A percentile compares a stretch with the other conserved stretches of the same genome.
Evolutionary conservation across 768 basidiomycete species (phyloP).

Genomic region (Symmetrospora coprosmae): DNA sequence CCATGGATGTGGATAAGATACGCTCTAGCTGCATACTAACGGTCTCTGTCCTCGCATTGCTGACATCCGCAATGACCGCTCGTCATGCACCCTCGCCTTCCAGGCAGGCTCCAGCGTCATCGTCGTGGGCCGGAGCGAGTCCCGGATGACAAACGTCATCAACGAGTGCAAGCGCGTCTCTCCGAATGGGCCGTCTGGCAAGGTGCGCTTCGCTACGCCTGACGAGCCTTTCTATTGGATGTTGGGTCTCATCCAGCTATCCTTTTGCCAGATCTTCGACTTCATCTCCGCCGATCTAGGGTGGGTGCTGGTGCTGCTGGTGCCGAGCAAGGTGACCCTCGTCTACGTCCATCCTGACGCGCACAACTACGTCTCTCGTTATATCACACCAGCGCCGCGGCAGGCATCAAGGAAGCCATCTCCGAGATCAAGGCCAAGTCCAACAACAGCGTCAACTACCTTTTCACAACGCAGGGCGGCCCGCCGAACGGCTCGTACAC

Average conservation of each 20-base stretch:
- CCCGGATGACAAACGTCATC: conserved; percentile 20
- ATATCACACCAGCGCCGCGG: background rate
- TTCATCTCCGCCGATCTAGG: conserved; percentile 11
- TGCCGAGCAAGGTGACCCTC: background rate
- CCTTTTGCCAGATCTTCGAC: background rate
- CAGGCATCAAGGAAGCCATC: conserved; percentile 23
- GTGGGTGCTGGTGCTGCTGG: background rate
- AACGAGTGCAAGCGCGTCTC: conserved; percentile 14
- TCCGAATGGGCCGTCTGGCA: background rate
- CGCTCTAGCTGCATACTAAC: too few species aligned
- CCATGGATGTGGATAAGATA: too few species aligned
- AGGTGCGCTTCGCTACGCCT: conserved; percentile 1
- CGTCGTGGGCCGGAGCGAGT: conserved; percentile 29
- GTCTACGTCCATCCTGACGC: background rate
- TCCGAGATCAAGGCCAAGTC: conserved; percentile 25
- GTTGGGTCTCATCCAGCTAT: too few species aligned
- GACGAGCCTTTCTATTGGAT: background rate
- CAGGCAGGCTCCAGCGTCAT: conserved; percentile 29
- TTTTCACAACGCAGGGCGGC: conserved; percentile 28
- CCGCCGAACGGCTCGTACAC: conserved; percentile 23
- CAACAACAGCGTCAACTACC: conserved; percentile 25
- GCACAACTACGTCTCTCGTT: background rate
- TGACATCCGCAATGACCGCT: too few species aligned
- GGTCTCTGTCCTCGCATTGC: too few species aligned
- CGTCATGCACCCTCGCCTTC: too few species aligned